These are phyloP conservation scores for Musa balbisiana DNA, from an alignment of 202 grass and related monocot species.

Conservation along the genomic window DNA sequence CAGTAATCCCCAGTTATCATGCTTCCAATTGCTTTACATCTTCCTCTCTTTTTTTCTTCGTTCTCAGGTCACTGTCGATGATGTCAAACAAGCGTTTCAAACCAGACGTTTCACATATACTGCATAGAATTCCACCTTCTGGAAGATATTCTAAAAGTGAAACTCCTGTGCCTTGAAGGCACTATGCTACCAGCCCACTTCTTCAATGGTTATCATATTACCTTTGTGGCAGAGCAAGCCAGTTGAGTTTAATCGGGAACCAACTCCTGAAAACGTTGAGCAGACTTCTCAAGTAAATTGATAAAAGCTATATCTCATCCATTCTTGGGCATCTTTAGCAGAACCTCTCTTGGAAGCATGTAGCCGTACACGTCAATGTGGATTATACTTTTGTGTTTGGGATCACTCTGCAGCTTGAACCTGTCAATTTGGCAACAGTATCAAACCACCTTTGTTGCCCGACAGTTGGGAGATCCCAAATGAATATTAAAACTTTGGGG, in stretches of 20 bases:
- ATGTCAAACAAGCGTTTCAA: slow-evolving; percentile 56
- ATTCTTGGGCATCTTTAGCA: background rate
- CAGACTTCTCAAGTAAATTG: background rate
- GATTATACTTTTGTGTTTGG: background rate
- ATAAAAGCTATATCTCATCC: background rate
- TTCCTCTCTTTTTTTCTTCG: background rate
- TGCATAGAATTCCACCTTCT: slow-evolving; percentile 43
- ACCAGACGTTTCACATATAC: slow-evolving; percentile 33
- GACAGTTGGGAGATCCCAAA: background rate
- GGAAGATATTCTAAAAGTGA: slow-evolving; percentile 44
- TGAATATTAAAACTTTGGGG: background rate
- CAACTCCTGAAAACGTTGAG: background rate
- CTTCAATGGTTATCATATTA: too few relatives aligned
- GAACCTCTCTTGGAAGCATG: background rate
- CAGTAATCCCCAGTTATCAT: too few relatives aligned
- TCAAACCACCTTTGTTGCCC: background rate
- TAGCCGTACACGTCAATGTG: background rate
- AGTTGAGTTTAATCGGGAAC: background rate
- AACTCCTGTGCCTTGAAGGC: slow-evolving; percentile 38
- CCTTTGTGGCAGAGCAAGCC: background rate
- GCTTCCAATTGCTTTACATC: background rate
- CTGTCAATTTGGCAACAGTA: background rate
- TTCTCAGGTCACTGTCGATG: slow-evolving; percentile 34
- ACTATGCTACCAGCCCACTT: background rate
- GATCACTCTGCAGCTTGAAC: background rate